Evolutionary conservation across 345 rosid genomes (phyloP).

Genomic region (Salix exigua): DNA sequence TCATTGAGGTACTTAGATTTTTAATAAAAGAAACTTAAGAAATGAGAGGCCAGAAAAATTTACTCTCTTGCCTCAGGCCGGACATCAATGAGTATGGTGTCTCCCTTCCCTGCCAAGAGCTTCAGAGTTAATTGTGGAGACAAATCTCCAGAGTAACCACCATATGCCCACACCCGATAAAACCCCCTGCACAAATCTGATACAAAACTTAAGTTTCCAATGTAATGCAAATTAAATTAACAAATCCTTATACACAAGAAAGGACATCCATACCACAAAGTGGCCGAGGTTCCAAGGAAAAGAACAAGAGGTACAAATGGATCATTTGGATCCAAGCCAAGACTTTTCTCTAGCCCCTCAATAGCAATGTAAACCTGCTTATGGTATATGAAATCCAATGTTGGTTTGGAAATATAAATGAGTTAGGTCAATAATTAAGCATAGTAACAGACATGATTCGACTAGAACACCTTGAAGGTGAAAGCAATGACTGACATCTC

Average conservation of each 20-base stretch:
- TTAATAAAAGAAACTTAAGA: background rate
- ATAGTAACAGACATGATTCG: background rate
- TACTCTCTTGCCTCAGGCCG: conserved; percentile 87
- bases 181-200: conserved; percentile 88
- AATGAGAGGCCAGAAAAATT: conserved; percentile 32
- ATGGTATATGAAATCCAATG: conserved; percentile 7
- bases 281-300: conserved; percentile 57
- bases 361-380: conserved; percentile 48
- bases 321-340: conserved; percentile 84
- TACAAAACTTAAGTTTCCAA: conserved; percentile 49
- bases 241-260: conserved; percentile 18
- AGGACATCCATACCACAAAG: conserved; percentile 73
- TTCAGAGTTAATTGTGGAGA: conserved; percentile 69
- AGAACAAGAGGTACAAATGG: conserved; percentile 69
- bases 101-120: conserved; percentile 63
- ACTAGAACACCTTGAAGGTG: background rate
- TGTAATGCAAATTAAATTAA: conserved; percentile 13
- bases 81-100: conserved; percentile 75
- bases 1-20: conserved; percentile 3
- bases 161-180: conserved; percentile 65
- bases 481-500: conserved; percentile 1
- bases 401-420: background rate
- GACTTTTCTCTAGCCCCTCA: conserved; percentile 63
- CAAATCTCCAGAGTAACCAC: conserved; percentile 90
- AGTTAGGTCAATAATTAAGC: conserved; percentile 1